Evolutionary conservation across 2,329 filamentous ascomycete genomes (phyloP), one percentile per base, ranked within the genome.

Genomic region (Hymenoscyphus scutula): DNA sequence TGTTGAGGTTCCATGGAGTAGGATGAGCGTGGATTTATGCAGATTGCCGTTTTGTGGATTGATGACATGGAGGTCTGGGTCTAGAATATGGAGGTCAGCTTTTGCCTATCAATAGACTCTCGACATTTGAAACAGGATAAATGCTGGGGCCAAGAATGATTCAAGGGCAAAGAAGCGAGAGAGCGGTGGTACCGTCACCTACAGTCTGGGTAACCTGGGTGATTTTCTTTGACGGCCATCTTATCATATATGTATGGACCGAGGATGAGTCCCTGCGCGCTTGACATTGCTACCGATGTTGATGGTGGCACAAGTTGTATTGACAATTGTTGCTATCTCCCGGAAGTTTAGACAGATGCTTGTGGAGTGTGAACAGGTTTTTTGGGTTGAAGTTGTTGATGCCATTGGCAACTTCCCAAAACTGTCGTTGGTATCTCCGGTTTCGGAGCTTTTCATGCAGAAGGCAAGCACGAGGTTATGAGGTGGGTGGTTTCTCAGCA

Each of bases 1-100:
- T 38, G 71, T 74, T 30, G 77, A 77, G 37, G 75, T 75, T 19
- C 77, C 77, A 57, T 79, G 77, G n/a, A 79, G 74, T 58, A 78
- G 69, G 32, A 79, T 75, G 32, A 78, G 54, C 2, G 76, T 76
- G 2, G 58, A 59, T 7, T 55, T 63, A 56, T 78, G 76, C 0
- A 68, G 74, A 45, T 41, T 38, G n/a, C 62, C 41, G 15, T 56
- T 29, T 29, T 29, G 58, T 8, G 70, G 66, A 34, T 61, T 45
- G 34, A 69, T 59, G 11, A 72, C 65, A 59, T 69, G 62, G 25
- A 65, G 67, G 48, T 13, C 25, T 7, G 37, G 56, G n/a, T 51
- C n/a, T 45, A 32, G 7, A 32, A 23, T 5, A 53, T 53, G 13
- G 15, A 19, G 19, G 7, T 19, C 27, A 29, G 27, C 6, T 29